A percentile compares a stretch with the other conserved stretches of the same genome.
These are phyloP conservation scores for Jatropha curcas DNA, from an alignment of 345 rosid species.

Conservation along the genomic window DNA sequence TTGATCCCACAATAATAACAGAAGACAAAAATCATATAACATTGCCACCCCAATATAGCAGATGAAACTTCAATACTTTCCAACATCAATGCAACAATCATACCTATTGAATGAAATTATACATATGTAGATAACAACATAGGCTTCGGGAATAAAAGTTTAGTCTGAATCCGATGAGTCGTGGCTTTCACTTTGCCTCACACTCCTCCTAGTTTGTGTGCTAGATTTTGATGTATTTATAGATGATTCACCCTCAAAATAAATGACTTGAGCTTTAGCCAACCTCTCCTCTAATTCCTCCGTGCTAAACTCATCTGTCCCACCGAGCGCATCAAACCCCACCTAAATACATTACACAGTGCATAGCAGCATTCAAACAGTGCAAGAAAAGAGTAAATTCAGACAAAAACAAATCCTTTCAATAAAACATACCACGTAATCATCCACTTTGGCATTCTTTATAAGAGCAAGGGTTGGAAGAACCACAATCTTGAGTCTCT, in stretches of 20 bases:
- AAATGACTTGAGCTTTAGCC: conserved; percentile 82
- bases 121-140: background rate
- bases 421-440: conserved; percentile 69
- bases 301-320: conserved; percentile 91
- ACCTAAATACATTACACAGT: conserved; percentile 47
- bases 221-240: conserved; percentile 44
- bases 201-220: conserved; percentile 59
- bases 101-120: background rate
- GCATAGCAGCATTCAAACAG: background rate
- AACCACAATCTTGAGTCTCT: conserved; percentile 82
- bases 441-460: conserved; percentile 96
- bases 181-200: conserved; percentile 49
- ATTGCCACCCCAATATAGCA: conserved; percentile 3
- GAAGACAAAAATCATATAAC: background rate
- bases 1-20: background rate
- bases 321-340: conserved; percentile 93
- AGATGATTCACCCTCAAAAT: conserved; percentile 83
- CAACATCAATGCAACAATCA: background rate
- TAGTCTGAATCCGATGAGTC: conserved; percentile 34
- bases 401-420: background rate
- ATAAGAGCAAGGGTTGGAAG: conserved; percentile 96
- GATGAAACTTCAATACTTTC: background rate
- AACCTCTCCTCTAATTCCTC: conserved; percentile 91
- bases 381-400: background rate
- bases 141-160: background rate